Conservation (phyloP, 2,329 filamentous ascomycete genomes). For the Pezicula radicicola region DNA sequence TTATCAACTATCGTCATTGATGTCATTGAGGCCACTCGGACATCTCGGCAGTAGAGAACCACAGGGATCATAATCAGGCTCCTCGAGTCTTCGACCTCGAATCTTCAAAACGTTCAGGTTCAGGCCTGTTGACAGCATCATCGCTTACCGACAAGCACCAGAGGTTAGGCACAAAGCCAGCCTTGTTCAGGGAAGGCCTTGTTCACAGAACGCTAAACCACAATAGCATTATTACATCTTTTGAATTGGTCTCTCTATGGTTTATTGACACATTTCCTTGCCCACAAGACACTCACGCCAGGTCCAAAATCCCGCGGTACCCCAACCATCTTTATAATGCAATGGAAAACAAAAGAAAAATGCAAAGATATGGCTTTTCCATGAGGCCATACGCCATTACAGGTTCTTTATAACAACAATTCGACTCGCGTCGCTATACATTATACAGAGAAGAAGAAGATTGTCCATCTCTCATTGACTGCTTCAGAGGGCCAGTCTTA, state of each 20-base stretch:
- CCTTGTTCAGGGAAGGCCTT: not conserved
- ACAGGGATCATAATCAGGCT: not conserved
- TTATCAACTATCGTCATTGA: not conserved
- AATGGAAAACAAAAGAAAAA: conserved; percentile 12
- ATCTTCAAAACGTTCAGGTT: too few species aligned
- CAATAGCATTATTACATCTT: conserved; percentile 1
- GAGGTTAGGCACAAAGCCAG: too few species aligned
- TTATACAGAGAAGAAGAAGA: conserved; percentile 21
- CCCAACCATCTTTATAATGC: conserved; percentile 7
- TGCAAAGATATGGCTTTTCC: conserved; percentile 1
- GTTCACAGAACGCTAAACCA: not conserved
- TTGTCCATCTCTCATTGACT: conserved; percentile 13
- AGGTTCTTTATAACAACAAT: conserved; percentile 12
- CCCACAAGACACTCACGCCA: conserved; percentile 1
- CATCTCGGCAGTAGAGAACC: not conserved
- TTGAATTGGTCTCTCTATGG: conserved; percentile 3
- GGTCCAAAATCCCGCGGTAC: not conserved
- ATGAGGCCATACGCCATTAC: conserved; percentile 16
- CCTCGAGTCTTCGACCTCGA: not conserved
- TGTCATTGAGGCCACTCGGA: not conserved
- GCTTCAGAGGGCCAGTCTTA: conserved; percentile 4
- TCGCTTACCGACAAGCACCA: too few species aligned
- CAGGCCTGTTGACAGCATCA: too few species aligned
- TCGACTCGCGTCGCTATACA: conserved; percentile 9
- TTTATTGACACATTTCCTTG: conserved; percentile 8